Base-by-base conservation (phyloP, 1,284 basidiomycete genomes). In the Papiliotrema terrestris region DNA sequence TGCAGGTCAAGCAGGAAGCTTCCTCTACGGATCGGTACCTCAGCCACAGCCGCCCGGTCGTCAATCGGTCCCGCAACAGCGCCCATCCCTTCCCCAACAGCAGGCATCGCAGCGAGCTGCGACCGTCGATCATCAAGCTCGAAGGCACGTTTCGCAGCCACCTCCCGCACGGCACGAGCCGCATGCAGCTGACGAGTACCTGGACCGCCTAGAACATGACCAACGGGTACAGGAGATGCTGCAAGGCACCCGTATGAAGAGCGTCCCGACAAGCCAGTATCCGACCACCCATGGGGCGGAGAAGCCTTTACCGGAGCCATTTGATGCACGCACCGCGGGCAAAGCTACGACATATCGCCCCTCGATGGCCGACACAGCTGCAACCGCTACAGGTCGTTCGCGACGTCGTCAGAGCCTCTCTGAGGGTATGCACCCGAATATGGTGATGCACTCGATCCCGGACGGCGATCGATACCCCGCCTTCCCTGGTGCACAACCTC, bases 161-260 rank as follows among this genome's bases (percentile, higher is more conserved):
- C 48, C 22, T 17, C 9, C 36, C 23, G 13, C 25, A 11, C 11
- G 19, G 6, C 11, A 49, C 23, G n/a, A 39, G 37, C 8, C 19
- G 54, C 42, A 25, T 22, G 55, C 63, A 6, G 70, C 70, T 2
- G 71, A 72, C 17, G 63, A 63, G 3, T 73, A 72, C 39, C 63
- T 75, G 0, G 73, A 72, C 14, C 54, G 67, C 19, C 60, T 71
- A 0, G 69, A 72, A 11, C 59, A 70, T 46, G 69, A 73, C 52
- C 65, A 66, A 1, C 41, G 55, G n/a, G 19, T 74, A 32, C 63
- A 73, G 52, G 44, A 52, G 11, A 65, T 74, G 63, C 65, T 73
- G 19, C 29, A 42, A 19, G 66, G 67, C 2, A 65, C 66, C 4
- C 63, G 55, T 13, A 49, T 55, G 11, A 66, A 60, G 48, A 66